Conservation (phyloP, 179 eudicot species). For the Spinacia oleracea region DNA sequence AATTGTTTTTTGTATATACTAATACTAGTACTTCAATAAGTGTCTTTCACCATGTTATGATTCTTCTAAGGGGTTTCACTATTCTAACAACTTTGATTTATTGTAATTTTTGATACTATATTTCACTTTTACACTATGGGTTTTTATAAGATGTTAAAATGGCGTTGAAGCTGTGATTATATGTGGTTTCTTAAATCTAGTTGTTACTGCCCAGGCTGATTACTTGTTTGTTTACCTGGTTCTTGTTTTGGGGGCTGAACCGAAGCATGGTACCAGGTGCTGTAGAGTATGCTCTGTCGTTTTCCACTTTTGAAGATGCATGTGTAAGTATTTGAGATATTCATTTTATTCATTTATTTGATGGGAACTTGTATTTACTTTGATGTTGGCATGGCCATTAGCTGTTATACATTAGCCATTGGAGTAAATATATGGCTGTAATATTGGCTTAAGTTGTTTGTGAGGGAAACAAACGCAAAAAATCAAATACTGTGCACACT, state of each 20-base stretch:
- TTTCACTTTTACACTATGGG: background rate
- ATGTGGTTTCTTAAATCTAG: conserved; percentile 15
- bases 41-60: background rate
- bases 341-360: background rate
- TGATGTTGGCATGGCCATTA: background rate
- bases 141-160: background rate
- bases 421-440: background rate
- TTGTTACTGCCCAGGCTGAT: conserved; percentile 38
- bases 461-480: background rate
- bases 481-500: background rate
- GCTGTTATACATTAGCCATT: too few species aligned
- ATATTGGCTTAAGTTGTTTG: background rate
- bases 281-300: conserved; percentile 77
- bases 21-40: background rate
- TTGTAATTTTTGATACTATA: background rate
- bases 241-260: conserved; percentile 97
- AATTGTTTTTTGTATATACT: background rate
- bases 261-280: conserved; percentile 88
- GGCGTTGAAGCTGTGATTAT: background rate
- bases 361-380: background rate
- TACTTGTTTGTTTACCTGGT: conserved; percentile 61
- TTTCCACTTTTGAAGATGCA: conserved; percentile 92
- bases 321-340: conserved; percentile 52
- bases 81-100: too few species aligned
- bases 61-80: background rate